Evolutionary conservation across 768 basidiomycete genomes (phyloP).

Genomic region (Trametes meyenii): DNA sequence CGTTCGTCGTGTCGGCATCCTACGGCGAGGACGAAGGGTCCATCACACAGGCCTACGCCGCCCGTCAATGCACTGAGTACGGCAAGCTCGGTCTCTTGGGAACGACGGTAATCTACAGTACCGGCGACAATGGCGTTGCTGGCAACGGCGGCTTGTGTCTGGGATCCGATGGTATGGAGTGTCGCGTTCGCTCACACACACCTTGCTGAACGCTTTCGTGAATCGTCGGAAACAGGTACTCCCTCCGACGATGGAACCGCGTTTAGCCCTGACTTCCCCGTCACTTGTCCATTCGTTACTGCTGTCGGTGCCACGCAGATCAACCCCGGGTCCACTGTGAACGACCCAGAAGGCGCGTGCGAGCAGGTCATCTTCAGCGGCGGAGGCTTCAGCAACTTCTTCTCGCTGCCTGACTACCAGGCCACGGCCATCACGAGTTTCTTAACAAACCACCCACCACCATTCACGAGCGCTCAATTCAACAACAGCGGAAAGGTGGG

Average conservation of each 20-base stretch:
- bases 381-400: slow-evolving; percentile 46
- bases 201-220: background rate
- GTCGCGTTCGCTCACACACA: background rate
- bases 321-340: slow-evolving; percentile 36
- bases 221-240: slow-evolving; percentile 26
- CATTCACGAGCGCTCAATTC: slow-evolving; percentile 38
- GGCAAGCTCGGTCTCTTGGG: slow-evolving; percentile 43
- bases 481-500: slow-evolving; percentile 38
- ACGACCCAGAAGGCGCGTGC: slow-evolving; percentile 42
- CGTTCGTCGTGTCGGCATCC: slow-evolving; percentile 46
- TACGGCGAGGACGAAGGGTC: slow-evolving; percentile 41
- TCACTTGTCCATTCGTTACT: slow-evolving; percentile 45
- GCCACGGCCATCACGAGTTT: slow-evolving; percentile 33
- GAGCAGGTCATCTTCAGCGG: slow-evolving; percentile 41
- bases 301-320: slow-evolving; percentile 42
- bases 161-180: slow-evolving; percentile 30
- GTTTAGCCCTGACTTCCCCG: slow-evolving; percentile 49
- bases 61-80: slow-evolving; percentile 48
- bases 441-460: slow-evolving; percentile 37
- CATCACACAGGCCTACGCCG: slow-evolving; percentile 38
- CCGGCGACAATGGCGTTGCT: slow-evolving; percentile 48
- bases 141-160: slow-evolving; percentile 39
- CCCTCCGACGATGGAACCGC: slow-evolving; percentile 29
- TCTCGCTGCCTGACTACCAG: slow-evolving; percentile 42
- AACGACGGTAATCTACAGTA: slow-evolving; percentile 44